Evolutionary conservation across 2,329 filamentous ascomycete species (phyloP).

Genomic region (Mollisia scopiformis): DNA sequence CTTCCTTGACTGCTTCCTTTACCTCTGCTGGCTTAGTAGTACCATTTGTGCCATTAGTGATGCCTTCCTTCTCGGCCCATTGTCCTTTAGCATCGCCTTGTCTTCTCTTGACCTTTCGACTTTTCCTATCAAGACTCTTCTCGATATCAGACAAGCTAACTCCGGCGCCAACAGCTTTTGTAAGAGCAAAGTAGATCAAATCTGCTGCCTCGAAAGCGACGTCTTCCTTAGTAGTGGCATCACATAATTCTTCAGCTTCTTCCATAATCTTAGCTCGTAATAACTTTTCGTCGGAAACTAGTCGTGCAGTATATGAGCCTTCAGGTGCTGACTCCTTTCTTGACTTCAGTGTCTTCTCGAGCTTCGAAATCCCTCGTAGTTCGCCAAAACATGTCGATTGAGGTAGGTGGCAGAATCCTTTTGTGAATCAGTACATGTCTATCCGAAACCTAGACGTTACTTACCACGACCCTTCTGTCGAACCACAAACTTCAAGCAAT

Average conservation of each 20-base stretch:
- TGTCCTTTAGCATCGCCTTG: constrained; percentile 93
- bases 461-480: constrained; percentile 78
- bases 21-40: constrained; percentile 25
- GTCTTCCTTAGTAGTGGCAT: constrained; percentile 79
- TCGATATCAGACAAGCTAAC: constrained; percentile 90
- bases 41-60: constrained; percentile 41
- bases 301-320: constrained; percentile 89
- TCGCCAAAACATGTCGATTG: constrained; percentile 93
- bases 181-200: constrained; percentile 92
- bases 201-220: constrained; percentile 95
- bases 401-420: constrained; percentile 88
- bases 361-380: constrained; percentile 76
- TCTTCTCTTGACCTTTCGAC: constrained; percentile 90
- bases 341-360: constrained; percentile 84
- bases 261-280: constrained; percentile 97
- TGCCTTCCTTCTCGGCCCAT: constrained; percentile 83
- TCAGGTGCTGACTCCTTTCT: constrained; percentile 82
- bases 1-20: constrained; percentile 50
- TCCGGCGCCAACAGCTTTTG: constrained; percentile 83
- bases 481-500: constrained; percentile 89
- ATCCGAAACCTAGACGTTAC: constrained; percentile 10
- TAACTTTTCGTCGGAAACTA: constrained; percentile 91
- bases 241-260: constrained; percentile 92
- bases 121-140: constrained; percentile 90
- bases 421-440: constrained; percentile 12